Evolutionary conservation across 805 yeast genomes (phyloP), one percentile per base, ranked within the genome.

Genomic region (Wickerhamomyces bisporus): DNA sequence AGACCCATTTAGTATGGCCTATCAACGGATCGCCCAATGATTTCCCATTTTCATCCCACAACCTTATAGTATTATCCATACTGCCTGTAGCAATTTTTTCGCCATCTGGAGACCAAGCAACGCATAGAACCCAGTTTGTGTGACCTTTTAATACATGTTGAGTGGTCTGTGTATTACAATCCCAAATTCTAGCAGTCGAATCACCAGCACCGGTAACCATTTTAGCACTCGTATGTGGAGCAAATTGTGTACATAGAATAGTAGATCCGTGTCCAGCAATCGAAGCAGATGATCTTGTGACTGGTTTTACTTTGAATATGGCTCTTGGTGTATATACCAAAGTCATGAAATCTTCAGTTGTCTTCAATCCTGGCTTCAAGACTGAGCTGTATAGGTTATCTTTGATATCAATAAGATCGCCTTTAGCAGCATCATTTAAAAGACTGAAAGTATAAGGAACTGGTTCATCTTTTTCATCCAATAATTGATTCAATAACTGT

Each of bases 131-230:
- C 96, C 97, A 93, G 64, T 89, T 87, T 10, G 77, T 66, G 55
- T 93, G 98, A 1, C 98, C 98, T 5, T 69, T 54, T 36, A 93
- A 65, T 0, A 95, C 86, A 44, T 77, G 73, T 55, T 81, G 66
- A 8, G 96, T 96, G 0, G 98, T 93, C 49, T 86, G 93, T 0
- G 98, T 89, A 52, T 87, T 81, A 60, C 96, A 85, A 62, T 89
- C 97, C 98, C 98, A 93, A 34, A 91, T 75, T 57, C 98, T 71
- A 3, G 98, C 97, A 8, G 98, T 89, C 26, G 82, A 77, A 61
- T 93, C 98, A 32, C 98, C 98, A 6, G 96, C 86, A 26, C 98
- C 98, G 0, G 97, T 84, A 29, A 86, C 93, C 82, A 89, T 79
- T 49, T 86, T 70, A 3, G 89, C 72, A 14, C 91, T 77, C 14